These are phyloP conservation scores for Francoa sonchifolia DNA, from an alignment of 441 rosid species.

Conservation along the genomic window DNA sequence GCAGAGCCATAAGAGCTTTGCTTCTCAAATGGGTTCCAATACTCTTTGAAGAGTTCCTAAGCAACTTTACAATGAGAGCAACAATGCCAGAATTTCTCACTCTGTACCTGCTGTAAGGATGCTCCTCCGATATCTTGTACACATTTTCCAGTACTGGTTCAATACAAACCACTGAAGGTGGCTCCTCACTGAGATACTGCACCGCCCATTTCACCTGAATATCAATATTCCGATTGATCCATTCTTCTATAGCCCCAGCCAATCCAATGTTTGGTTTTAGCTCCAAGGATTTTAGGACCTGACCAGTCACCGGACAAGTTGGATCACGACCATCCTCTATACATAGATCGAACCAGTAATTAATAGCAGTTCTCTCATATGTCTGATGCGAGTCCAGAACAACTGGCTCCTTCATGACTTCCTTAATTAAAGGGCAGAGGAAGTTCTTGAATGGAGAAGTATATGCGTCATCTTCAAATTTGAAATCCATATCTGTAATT, in stretches of 20 bases:
- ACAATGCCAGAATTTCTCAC: constrained; percentile 27
- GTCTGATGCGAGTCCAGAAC: constrained; percentile 31
- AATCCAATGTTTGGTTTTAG: constrained; percentile 26
- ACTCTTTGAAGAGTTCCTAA: constrained; percentile 15
- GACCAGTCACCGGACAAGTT: constrained; percentile 30
- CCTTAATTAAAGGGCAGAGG: constrained; percentile 31
- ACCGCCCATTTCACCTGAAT: constrained; percentile 20
- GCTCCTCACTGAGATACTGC: constrained; percentile 19
- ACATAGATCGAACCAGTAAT: constrained; percentile 27
- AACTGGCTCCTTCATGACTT: constrained; percentile 33
- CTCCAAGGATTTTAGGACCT: constrained; percentile 21
- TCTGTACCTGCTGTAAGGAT: constrained; percentile 23
- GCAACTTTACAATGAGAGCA: constrained; percentile 19
- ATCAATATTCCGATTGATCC: constrained; percentile 28
- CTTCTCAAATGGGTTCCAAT: constrained; percentile 24
- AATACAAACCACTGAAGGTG: constrained; percentile 12
- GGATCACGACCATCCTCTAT: constrained; percentile 23
- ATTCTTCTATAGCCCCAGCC: constrained; percentile 35
- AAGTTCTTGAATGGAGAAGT: constrained; percentile 28
- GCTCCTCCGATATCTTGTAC: constrained; percentile 22
- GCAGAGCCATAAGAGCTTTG: constrained; percentile 27
- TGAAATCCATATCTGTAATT: constrained; percentile 5
- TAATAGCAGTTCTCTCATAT: constrained; percentile 26
- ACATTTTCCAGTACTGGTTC: constrained; percentile 19
- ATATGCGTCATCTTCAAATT: constrained; percentile 24